Evolutionary conservation across 805 yeast genomes (phyloP).

Genomic region (Lipomyces anomalus): DNA sequence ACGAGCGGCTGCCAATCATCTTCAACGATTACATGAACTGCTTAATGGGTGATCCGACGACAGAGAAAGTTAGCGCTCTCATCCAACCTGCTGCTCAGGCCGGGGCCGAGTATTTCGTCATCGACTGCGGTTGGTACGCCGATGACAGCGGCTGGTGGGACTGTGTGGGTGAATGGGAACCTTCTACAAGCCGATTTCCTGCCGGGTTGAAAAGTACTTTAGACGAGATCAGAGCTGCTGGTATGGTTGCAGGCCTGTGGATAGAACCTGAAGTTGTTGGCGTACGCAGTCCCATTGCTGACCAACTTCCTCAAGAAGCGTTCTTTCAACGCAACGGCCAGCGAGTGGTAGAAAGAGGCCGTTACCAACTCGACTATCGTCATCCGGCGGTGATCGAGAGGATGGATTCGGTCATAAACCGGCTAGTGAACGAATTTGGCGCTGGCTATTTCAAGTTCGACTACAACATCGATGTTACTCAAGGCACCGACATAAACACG

Average conservation of each 20-base stretch:
- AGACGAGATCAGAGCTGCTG: background rate
- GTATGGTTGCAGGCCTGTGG: conserved; percentile 1
- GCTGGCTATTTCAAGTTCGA: conserved; percentile 1
- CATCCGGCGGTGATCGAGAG: background rate
- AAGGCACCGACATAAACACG: background rate
- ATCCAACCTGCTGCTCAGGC: background rate
- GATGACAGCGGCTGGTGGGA: conserved; percentile 1
- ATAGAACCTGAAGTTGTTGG: conserved; percentile 1
- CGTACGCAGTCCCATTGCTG: background rate
- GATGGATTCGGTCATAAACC: background rate
- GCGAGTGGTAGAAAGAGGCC: conserved; percentile 1
- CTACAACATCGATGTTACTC: conserved; percentile 1
- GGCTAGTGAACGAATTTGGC: background rate
- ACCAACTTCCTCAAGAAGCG: background rate
- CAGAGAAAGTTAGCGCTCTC: background rate
- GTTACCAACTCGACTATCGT: conserved; percentile 1
- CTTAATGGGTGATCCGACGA: background rate
- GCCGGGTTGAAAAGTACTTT: background rate
- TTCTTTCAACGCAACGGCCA: background rate
- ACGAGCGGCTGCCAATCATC: background rate
- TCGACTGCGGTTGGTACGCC: conserved; percentile 1
- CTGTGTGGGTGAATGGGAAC: background rate
- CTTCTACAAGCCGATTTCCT: conserved; percentile 1
- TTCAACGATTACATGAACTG: conserved; percentile 2
- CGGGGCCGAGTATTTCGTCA: conserved; percentile 1